Percentiles rank a stretch among this genome's conserved stretches.
Evolutionary conservation across 345 rosid genomes (phyloP).

Genomic region (Litchi chinensis): DNA sequence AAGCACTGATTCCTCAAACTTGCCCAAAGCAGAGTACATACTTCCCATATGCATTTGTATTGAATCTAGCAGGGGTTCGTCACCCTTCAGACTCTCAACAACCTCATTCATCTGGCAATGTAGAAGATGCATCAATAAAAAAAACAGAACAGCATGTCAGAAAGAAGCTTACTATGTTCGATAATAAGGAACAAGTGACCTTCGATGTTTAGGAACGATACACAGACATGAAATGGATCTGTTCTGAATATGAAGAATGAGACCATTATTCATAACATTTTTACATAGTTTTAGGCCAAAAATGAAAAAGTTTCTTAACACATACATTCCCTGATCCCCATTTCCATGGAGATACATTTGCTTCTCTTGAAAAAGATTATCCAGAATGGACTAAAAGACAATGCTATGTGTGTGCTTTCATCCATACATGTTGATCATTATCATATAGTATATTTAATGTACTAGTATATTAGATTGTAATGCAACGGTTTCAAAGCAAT

Average conservation of each 20-base stretch:
- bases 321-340: neutral
- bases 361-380: neutral
- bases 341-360: neutral
- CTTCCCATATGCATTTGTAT: slow-evolving; percentile 77
- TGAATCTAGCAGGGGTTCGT: slow-evolving; percentile 68
- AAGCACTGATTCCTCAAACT: slow-evolving; percentile 60
- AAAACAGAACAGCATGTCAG: neutral
- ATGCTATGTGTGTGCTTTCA: neutral
- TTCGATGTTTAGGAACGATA: neutral
- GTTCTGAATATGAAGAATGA: neutral
- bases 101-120: slow-evolving; percentile 63
- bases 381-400: neutral
- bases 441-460: neutral
- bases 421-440: neutral
- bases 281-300: neutral
- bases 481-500: neutral
- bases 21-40: slow-evolving; percentile 73
- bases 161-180: slow-evolving; percentile 11
- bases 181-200: neutral
- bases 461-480: neutral
- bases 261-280: neutral
- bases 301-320: neutral
- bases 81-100: slow-evolving; percentile 48
- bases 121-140: slow-evolving; percentile 23
- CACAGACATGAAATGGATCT: neutral